Evolutionary conservation across 768 basidiomycete species (phyloP), one percentile per base, ranked within the genome.

Genomic region (Boletus pseudopeckii): DNA sequence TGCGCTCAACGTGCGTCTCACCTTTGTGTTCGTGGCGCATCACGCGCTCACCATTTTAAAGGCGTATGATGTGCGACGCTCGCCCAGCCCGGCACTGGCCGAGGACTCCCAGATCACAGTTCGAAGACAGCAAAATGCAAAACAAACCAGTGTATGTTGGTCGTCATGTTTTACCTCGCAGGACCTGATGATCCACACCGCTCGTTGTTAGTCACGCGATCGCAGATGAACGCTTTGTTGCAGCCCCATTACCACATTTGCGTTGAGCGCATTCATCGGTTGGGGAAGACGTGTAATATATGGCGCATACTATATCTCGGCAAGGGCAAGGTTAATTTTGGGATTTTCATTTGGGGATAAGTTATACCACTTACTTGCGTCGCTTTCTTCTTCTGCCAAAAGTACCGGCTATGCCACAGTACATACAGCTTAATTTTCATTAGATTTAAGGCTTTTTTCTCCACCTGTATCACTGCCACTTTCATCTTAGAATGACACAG

Each of bases 61-160:
- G 71, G 60, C 64, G 15, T 66, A 70, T 14, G 67, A 72, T 15
- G 28, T 58, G 46, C 61, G 64, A 40, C 69, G 69, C 44, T 65
- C 69, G 40, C 69, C 69, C 28, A 71, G 69, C 51, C 71, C 69
- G 20, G 65, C 67, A 10, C 18, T 66, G 48, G 52, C 53, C n/a
- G 69, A 71, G 45, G 69, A 71, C 5, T 51, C 62, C 17, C 71
- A 61, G 26, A 71, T 71, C 49, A 72, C 71, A 0, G 60, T 71
- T 22, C 64, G 69, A 52, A 60, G 71, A 58, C 69, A 71, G 38
- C 61, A 64, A 57, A 51, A 58, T 7, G 24, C 58, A 22, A 63
- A 64, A 56, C 62, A 65, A n/a, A 34, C 28, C 20, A 58, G 30
- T 28, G 69, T 67, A 53, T 34, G 63, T 57, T 34, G 22, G n/a